Evolutionary conservation across 176 grass and related monocot species (phyloP).

Genomic region (Alopecurus myosuroides): DNA sequence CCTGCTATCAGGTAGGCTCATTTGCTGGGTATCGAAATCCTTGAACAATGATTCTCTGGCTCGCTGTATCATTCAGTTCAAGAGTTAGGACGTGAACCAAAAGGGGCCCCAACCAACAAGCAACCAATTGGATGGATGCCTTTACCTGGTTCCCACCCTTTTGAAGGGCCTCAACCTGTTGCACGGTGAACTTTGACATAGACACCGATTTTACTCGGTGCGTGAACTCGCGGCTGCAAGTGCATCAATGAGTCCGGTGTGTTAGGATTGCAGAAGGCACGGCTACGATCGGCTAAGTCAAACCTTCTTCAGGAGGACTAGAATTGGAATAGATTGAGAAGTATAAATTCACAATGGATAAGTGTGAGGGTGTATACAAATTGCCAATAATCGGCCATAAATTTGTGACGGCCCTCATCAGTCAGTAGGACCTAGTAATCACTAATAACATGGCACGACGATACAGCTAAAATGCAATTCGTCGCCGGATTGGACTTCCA

Average conservation of each 20-base stretch:
- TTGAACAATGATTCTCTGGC: slow-evolving; percentile 73
- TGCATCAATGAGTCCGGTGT: not conserved
- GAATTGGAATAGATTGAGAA: not conserved
- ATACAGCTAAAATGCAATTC: not conserved
- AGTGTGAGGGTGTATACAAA: too few species aligned
- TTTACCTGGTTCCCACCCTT: slow-evolving; percentile 87
- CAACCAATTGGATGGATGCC: not conserved
- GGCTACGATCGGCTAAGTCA: not conserved
- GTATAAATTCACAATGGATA: not conserved
- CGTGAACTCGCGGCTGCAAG: slow-evolving; percentile 81
- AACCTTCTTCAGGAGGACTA: not conserved
- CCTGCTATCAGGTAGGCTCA: slow-evolving; percentile 72
- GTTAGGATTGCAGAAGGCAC: slow-evolving; percentile 3
- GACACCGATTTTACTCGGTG: slow-evolving; percentile 93
- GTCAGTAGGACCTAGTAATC: not conserved
- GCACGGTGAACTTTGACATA: slow-evolving; percentile 72
- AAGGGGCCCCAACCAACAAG: not conserved
- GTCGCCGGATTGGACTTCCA: not conserved
- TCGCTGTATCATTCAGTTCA: slow-evolving; percentile 37
- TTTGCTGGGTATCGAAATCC: slow-evolving; percentile 60
- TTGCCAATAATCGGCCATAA: not conserved
- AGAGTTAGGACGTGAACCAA: slow-evolving; percentile 14
- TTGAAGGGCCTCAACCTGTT: slow-evolving; percentile 77
- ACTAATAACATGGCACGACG: not conserved
- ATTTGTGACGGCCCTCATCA: too few species aligned